Base-by-base conservation (phyloP, 768 basidiomycete species). In the Podaxis rugospora region DNA sequence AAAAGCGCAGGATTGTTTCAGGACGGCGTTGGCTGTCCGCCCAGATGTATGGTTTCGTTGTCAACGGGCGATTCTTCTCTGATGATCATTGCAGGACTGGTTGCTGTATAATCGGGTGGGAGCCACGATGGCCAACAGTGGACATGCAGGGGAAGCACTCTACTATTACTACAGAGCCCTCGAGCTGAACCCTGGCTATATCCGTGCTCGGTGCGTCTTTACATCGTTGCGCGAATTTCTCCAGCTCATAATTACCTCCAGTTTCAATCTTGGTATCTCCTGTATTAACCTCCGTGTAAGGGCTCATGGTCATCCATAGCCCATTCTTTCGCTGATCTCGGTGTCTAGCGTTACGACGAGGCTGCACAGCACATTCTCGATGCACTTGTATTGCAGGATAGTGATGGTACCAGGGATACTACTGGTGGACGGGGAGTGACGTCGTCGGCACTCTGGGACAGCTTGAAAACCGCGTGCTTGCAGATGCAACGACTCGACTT, bases 1-100 rank as follows among this genome's bases (percentile, higher is more conserved):
- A 21, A 95, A 94, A 71, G 94, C 96, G 0, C 87, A 89, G 62
- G 97, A 99, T 71, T 99, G 97, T 76, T 98, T 99, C 76, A 80
- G 80, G 51, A 82, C 95, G 0, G 97, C 97, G 1, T 75, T 98
- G 62, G 87, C 87, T 3, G 87, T 94, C 54, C 81, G 93, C 61
- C 96, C 95, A 1, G 88, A 94, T 57, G 95, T 97, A 69, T 58
- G 55, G 55, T 49, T 32, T 28, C 62, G 57, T 11, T 9, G 25
- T 57, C 44, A 49, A 44, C 18, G 16, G 4, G 9, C 16, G 14
- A 13, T 42, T 32, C 16, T 32, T 37, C 11, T 59, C 35, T 65
- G 50, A 63, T 55, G 14, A 42, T 52, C 23, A 27, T 59, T 47
- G 37, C 53, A 95, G 92, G 95, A 98, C 69, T 96, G 91, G 88